Base-by-base conservation (phyloP, 345 rosid genomes). In the Draba incana region DNA sequence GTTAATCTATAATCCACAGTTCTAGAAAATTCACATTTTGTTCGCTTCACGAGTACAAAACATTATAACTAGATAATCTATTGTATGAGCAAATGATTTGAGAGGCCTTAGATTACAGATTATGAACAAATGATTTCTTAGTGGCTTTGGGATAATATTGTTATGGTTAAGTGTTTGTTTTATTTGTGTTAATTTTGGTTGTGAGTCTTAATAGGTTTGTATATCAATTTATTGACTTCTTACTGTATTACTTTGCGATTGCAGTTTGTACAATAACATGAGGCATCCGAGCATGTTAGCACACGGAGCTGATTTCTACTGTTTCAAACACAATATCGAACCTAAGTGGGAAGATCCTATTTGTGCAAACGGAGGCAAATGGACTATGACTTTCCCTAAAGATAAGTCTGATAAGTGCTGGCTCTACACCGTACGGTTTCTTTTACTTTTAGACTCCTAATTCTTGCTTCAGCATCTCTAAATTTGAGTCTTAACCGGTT, bases 301-400 rank as follows among this genome's bases (percentile, higher is more conserved):
- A 16, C 46, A 0, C 0, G 84, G 87, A 66, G 86, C 92, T 13
- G 97, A 88, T 60, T 85, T 91, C 10, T 80, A 91, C 72, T 94
- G 99, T 80, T 94, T 94, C 93, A 94, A 94, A 43, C 3, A 85
- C 75, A 84, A 85, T 8, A 89, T 92, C 14, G 92, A 94, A 66
- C 98, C 99, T 12, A 94, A 92, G 61, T 92, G 98, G 98, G 98
- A 94, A 81, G 97, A 91, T 70, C 99, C 98, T 46, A 82, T 91
- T 24, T 94, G 98, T 75, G 88, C 93, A 23, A 86, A 91, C 33
- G 99, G 99, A 51, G 98, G 99, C 52, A 94, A 84, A 78, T 94
- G 99, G 99, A 87, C 93, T 42, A 75, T 87, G 67, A 77, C 64
- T 37, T 76, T 77, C 56, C 3, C 11, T 0, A 84, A 53, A 74